Evolutionary conservation across 2,329 filamentous ascomycete genomes (phyloP).

Genomic region (Cladosporium oxysporum): DNA sequence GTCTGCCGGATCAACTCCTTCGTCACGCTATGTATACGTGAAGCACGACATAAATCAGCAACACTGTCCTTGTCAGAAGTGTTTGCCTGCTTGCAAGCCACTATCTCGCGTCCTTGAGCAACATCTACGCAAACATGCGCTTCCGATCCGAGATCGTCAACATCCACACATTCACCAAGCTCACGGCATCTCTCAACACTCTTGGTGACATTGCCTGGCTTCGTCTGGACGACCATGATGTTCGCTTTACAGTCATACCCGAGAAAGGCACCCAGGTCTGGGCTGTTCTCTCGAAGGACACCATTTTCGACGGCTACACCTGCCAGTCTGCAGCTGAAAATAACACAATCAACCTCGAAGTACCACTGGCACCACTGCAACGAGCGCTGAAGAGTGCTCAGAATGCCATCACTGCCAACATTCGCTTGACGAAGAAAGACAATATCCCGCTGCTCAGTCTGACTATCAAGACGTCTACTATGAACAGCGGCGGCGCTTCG

Average conservation of each 20-base stretch:
- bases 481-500: conserved; percentile 51
- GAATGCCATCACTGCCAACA: conserved; percentile 75
- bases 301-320: conserved; percentile 83
- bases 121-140: conserved; percentile 43
- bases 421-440: conserved; percentile 92
- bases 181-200: conserved; percentile 63
- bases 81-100: neutral
- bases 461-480: conserved; percentile 79
- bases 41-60: neutral
- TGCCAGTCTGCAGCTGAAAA: conserved; percentile 79
- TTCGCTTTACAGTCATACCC: conserved; percentile 93
- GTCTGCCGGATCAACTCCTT: neutral
- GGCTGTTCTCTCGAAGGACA: conserved; percentile 57
- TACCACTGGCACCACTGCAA: conserved; percentile 83
- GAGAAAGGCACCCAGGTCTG: conserved; percentile 95
- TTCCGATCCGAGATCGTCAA: conserved; percentile 37
- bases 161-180: conserved; percentile 47
- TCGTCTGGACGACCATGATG: conserved; percentile 79
- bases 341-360: conserved; percentile 95
- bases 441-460: conserved; percentile 82
- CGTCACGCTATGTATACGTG: neutral
- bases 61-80: neutral
- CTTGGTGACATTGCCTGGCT: conserved; percentile 87
- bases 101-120: neutral
- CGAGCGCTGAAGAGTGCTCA: conserved; percentile 88